Evolutionary conservation across 139 green algal genomes (phyloP), one percentile per base, ranked within the genome.

Genomic region (Microglena sp.): DNA sequence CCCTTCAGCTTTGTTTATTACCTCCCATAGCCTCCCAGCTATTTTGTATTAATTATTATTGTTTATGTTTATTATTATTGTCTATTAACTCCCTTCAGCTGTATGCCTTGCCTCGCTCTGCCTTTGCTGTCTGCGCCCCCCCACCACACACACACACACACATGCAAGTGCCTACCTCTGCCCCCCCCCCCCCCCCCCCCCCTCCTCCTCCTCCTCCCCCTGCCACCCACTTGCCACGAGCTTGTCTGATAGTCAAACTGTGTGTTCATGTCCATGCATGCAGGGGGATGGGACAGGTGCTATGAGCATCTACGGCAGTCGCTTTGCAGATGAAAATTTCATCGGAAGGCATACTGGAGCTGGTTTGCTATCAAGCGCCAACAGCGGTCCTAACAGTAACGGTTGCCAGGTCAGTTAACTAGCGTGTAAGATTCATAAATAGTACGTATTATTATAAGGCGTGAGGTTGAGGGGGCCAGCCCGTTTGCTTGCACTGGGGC

Each of bases 321-420:
- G 83, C 8, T 98, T 95, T 80, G 81, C 82, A 27, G 94, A 99
- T 67, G 94, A 99, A 57, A 90, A 88, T 60, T 99, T 99, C 66
- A 81, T 79, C 28, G 92, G 24, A 6, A 92, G 82, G 61, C 94
- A 99, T 75, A 98, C 94, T n/a, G 94, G 94, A 8, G 84, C 92
- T 2, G 94, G 94, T 3, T 72, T 99, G 50, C 76, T 99, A 26
- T 96, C 87, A 50, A 91, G 88, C 75, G 88, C 87, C 3, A 95
- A 95, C 78, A 86, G 72, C 60, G 89, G 89, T 2, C 78, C 82
- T 26, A 83, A 92, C 76, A 85, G 73, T 28, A 96, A 96, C 70
- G 89, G 89, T 21, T 93, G 89, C 69, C 88, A 84, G 76, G 76
- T 82, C 36, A 2, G 43, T 43, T 22, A 43, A 21, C 5, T 7